A percentile compares a stretch with the other conserved stretches of the same genome.
phyloP scores from a whole-genome alignment of 1,284 basidiomycete genomes.

The Peniophora sp. region DNA sequence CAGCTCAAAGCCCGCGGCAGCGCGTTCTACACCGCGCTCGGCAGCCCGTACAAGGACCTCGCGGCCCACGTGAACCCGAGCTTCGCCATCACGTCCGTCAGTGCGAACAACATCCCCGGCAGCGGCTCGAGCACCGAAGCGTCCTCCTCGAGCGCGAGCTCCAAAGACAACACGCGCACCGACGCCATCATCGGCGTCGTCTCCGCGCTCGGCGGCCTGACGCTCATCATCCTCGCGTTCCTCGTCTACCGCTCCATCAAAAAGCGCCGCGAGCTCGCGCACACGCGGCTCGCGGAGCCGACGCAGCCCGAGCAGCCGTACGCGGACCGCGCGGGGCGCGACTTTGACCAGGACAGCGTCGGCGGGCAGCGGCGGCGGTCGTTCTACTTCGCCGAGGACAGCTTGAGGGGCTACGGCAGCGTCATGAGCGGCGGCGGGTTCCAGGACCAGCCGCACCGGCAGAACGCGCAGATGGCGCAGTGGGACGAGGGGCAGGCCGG shows the following conservation, averaged over 20 bases:
- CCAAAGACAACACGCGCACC: constrained; percentile 37
- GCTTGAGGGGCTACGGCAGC: constrained; percentile 47
- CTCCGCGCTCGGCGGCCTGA: constrained; percentile 63
- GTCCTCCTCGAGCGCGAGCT: constrained; percentile 7
- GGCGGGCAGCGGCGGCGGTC: constrained; percentile 64
- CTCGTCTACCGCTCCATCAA: constrained; percentile 55
- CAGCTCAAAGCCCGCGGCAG: constrained; percentile 50
- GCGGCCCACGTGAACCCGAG: constrained; percentile 54
- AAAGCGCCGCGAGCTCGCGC: constrained; percentile 51
- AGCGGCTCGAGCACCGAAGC: constrained; percentile 10
- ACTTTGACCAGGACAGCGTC: constrained; percentile 67
- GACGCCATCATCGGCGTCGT: constrained; percentile 80
- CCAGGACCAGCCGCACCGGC: background rate
- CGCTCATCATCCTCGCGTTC: constrained; percentile 56
- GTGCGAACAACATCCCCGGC: constrained; percentile 22
- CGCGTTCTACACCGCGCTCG: constrained; percentile 45
- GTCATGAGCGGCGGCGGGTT: constrained; percentile 14
- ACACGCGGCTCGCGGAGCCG: constrained; percentile 54
- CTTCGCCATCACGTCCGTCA: constrained; percentile 42
- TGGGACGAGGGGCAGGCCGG: background rate
- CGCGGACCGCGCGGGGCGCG: constrained; percentile 25
- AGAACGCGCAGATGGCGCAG: too few species aligned
- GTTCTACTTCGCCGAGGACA: constrained; percentile 81
- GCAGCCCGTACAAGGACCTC: constrained; percentile 34
- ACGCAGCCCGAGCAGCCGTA: constrained; percentile 7